These are phyloP conservation scores for Neocucurbitaria cava DNA, from an alignment of 2,329 filamentous ascomycete species.

Conservation along the genomic window DNA sequence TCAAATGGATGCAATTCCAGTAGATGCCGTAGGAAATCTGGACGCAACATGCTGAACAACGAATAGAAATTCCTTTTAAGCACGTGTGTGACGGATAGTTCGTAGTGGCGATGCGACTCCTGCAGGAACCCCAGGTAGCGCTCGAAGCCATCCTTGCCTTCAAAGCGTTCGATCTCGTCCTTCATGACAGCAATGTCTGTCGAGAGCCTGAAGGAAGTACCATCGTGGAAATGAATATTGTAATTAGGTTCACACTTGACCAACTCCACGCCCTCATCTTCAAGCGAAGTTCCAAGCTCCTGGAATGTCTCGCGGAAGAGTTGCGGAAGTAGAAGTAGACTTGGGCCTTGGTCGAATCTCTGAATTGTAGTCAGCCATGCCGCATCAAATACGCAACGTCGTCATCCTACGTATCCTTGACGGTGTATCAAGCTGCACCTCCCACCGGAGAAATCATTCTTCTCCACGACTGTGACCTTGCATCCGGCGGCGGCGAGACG, in stretches of 20 bases:
- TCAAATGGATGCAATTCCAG: constrained; percentile 73
- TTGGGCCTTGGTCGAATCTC: constrained; percentile 79
- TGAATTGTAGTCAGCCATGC: constrained; percentile 23
- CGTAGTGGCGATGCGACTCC: constrained; percentile 74
- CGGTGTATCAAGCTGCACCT: constrained; percentile 71
- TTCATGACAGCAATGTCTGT: constrained; percentile 77
- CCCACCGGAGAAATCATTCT: constrained; percentile 75
- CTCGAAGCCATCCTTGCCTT: constrained; percentile 73
- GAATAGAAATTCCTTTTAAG: constrained; percentile 72
- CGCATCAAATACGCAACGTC: neutral
- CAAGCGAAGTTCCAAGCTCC: constrained; percentile 71
- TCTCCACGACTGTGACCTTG: constrained; percentile 78
- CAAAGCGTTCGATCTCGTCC: constrained; percentile 72
- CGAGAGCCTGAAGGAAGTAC: constrained; percentile 67
- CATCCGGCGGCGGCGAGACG: constrained; percentile 74
- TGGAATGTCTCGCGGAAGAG: constrained; percentile 73
- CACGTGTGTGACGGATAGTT: constrained; percentile 70
- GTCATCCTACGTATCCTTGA: constrained; percentile 60
- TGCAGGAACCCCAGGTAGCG: constrained; percentile 71
- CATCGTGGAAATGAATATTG: constrained; percentile 75
- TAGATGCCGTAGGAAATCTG: constrained; percentile 65
- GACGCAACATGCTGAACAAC: constrained; percentile 63
- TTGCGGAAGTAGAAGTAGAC: constrained; percentile 73
- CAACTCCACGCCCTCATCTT: constrained; percentile 70
- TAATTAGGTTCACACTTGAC: constrained; percentile 79